phyloP scores from a whole-genome alignment of 805 yeast species.

The Blastobotrys americana region DNA sequence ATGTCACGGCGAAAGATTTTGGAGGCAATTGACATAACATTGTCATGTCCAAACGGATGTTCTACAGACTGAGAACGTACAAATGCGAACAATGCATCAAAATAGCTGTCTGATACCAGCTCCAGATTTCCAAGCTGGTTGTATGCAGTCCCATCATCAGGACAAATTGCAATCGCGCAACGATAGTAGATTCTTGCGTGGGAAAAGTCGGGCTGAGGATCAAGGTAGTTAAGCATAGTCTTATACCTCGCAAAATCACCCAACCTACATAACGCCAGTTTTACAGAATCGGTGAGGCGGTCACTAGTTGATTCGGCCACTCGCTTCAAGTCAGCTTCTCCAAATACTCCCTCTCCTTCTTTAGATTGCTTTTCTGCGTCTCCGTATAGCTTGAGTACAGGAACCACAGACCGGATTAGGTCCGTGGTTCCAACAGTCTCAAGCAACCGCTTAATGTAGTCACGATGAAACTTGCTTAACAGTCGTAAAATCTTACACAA shows the following conservation, averaged over 20 bases:
- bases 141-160: conserved; percentile 8
- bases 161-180: conserved; percentile 4
- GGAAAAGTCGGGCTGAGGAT: conserved; percentile 4
- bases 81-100: conserved; percentile 10
- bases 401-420: neutral
- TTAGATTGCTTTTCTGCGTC: too few relatives aligned
- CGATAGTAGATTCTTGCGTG: conserved; percentile 13
- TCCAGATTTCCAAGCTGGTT: conserved; percentile 12
- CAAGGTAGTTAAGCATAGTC: conserved; percentile 2
- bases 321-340: neutral
- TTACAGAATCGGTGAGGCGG: neutral
- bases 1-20: neutral
- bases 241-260: conserved; percentile 17
- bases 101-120: conserved; percentile 1
- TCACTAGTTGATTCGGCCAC: neutral
- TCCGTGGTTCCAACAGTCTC: conserved; percentile 7
- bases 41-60: conserved; percentile 7
- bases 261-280: conserved; percentile 4
- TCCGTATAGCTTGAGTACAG: conserved; percentile 1
- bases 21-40: conserved; percentile 2
- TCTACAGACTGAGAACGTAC: conserved; percentile 10
- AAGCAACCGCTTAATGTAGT: conserved; percentile 4
- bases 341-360: conserved; percentile 1
- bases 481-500: neutral
- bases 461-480: conserved; percentile 3